Percentiles rank a stretch among this genome's conserved stretches.
These are phyloP conservation scores for Aspergillus eucalypticola DNA, from an alignment of 2,329 filamentous ascomycete genomes.

Conservation along the genomic window DNA sequence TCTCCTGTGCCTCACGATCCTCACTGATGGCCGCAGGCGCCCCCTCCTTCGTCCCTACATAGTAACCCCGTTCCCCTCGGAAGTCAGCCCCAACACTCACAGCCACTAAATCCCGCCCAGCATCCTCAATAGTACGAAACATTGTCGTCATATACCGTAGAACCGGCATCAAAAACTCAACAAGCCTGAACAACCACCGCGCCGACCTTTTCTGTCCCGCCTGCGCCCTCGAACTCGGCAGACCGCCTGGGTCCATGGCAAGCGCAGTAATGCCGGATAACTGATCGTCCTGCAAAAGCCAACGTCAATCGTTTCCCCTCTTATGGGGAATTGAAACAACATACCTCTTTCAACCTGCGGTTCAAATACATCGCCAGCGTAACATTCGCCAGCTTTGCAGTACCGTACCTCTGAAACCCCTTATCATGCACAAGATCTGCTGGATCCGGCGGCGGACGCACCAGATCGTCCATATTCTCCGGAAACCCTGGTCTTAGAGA, in stretches of 20 bases:
- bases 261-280: conserved; percentile 30
- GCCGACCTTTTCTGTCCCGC: conserved; percentile 15
- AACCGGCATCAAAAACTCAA: conserved; percentile 22
- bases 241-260: conserved; percentile 38
- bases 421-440: conserved; percentile 36
- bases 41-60: conserved; percentile 9
- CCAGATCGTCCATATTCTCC: conserved; percentile 38
- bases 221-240: conserved; percentile 22
- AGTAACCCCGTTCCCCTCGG: conserved; percentile 19
- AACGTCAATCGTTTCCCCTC: background rate
- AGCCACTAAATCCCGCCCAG: conserved; percentile 20
- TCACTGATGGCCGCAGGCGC: conserved; percentile 2
- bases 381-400: conserved; percentile 45
- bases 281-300: conserved; percentile 23
- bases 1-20: conserved; percentile 9
- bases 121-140: conserved; percentile 20
- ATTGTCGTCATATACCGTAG: conserved; percentile 17
- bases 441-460: conserved; percentile 35
- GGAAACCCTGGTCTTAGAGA: conserved; percentile 40
- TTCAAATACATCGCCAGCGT: conserved; percentile 48
- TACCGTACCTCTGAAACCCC: conserved; percentile 49
- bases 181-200: conserved; percentile 7
- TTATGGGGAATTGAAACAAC: no score
- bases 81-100: conserved; percentile 19
- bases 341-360: conserved; percentile 31